phyloP scores from a whole-genome alignment of 78 protist species.

The Dictyostelium brefeldianum region DNA sequence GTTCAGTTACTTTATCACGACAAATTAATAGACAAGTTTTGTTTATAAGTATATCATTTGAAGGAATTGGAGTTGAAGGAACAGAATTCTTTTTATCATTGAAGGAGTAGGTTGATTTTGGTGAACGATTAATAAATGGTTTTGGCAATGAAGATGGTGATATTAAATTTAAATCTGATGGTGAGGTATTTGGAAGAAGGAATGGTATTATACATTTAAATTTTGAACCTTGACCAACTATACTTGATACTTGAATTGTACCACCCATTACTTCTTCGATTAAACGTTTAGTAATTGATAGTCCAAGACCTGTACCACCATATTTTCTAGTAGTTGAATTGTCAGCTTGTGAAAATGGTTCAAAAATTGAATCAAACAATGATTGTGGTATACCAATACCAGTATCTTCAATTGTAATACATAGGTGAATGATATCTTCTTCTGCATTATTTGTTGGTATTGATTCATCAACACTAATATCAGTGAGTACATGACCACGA shows the following conservation, averaged over 20 bases:
- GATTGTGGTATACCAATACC: constrained; percentile 75
- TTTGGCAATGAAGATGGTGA: constrained; percentile 67
- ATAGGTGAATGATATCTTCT: constrained; percentile 20
- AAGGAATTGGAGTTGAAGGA: background rate
- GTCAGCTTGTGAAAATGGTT: constrained; percentile 76
- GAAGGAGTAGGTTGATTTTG: background rate
- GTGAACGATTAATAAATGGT: constrained; percentile 1
- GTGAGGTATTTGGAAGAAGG: constrained; percentile 22
- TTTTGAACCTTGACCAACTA: constrained; percentile 61
- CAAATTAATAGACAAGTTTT: constrained; percentile 36
- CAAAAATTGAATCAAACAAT: constrained; percentile 51
- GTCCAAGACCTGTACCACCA: constrained; percentile 85
- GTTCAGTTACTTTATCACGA: constrained; percentile 54
- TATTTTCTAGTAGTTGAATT: constrained; percentile 78
- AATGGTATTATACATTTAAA: constrained; percentile 69
- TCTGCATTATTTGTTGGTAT: constrained; percentile 1
- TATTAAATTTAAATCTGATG: constrained; percentile 32
- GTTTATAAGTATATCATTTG: constrained; percentile 18
- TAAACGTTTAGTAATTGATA: constrained; percentile 69
- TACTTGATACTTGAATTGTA: constrained; percentile 58
- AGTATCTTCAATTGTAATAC: constrained; percentile 61
- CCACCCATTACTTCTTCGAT: constrained; percentile 84
- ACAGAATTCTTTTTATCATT: constrained; percentile 11
- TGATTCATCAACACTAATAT: constrained; percentile 31
- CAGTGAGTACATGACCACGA: constrained; percentile 48